phyloP scores from a whole-genome alignment of 1,139 yeast genomes.

The Candida glucosophila region DNA sequence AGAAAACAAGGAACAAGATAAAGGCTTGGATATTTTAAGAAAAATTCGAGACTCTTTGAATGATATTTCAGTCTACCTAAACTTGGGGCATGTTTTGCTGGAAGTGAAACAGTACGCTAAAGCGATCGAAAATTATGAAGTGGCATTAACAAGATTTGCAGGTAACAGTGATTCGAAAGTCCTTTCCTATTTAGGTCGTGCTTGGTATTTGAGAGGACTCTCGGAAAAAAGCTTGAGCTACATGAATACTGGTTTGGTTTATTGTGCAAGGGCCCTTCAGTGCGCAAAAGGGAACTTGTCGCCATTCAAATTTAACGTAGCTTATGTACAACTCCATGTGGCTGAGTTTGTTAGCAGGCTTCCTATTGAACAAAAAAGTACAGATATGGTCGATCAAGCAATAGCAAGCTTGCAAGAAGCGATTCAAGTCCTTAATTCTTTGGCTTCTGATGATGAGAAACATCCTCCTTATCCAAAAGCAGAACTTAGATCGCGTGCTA shows the following conservation, averaged over 20 bases:
- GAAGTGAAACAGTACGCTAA: constrained; percentile 78
- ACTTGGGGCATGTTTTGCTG: constrained; percentile 79
- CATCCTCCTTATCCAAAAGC: constrained; percentile 69
- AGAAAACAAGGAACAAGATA: constrained; percentile 67
- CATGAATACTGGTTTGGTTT: constrained; percentile 54
- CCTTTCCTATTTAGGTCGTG: constrained; percentile 70
- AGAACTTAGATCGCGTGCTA: constrained; percentile 78
- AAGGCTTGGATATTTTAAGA: constrained; percentile 80
- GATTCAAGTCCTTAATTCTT: constrained; percentile 47
- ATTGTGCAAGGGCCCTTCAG: constrained; percentile 49
- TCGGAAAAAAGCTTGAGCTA: constrained; percentile 56
- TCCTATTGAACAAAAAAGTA: constrained; percentile 49
- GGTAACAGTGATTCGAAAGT: constrained; percentile 58
- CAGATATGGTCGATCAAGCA: constrained; percentile 54
- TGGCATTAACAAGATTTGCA: constrained; percentile 62
- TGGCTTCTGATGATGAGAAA: constrained; percentile 45
- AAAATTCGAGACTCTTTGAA: constrained; percentile 85
- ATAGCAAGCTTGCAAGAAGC: constrained; percentile 55
- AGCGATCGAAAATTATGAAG: constrained; percentile 83
- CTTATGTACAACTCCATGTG: constrained; percentile 77
- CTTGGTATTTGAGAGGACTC: constrained; percentile 81
- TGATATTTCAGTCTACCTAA: constrained; percentile 75
- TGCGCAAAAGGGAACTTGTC: constrained; percentile 30
- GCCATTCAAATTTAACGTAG: constrained; percentile 65
- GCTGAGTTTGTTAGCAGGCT: constrained; percentile 75